Percentiles rank a stretch among this genome's conserved stretches.
These are phyloP conservation scores for Styphnolobium japonicum DNA, from an alignment of 306 rosid genomes.

Conservation along the genomic window DNA sequence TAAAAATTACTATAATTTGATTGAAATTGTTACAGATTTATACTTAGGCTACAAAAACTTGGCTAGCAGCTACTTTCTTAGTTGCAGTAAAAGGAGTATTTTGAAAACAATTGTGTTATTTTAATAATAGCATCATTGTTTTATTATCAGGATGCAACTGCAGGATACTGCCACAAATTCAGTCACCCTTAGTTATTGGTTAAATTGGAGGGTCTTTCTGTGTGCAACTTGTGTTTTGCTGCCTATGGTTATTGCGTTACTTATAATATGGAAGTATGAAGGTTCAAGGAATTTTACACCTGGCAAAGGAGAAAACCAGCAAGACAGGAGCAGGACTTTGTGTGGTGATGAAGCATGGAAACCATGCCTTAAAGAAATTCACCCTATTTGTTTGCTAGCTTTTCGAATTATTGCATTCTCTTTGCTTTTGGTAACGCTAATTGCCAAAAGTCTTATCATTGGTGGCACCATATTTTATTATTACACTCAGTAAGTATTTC, in stretches of 20 bases:
- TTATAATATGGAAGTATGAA: slow-evolving; percentile 51
- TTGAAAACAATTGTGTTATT: neutral
- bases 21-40: neutral
- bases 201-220: slow-evolving; percentile 65
- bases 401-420: slow-evolving; percentile 53
- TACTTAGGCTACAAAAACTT: neutral
- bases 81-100: neutral
- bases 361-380: slow-evolving; percentile 66
- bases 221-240: slow-evolving; percentile 57
- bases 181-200: slow-evolving; percentile 66
- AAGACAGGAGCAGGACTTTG: slow-evolving; percentile 15
- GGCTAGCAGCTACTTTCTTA: neutral
- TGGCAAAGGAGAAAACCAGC: slow-evolving; percentile 42
- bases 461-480: slow-evolving; percentile 47
- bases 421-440: slow-evolving; percentile 44
- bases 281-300: slow-evolving; percentile 26
- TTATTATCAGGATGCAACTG: slow-evolving; percentile 57
- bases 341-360: slow-evolving; percentile 62
- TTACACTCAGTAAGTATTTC: slow-evolving; percentile 79
- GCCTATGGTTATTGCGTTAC: slow-evolving; percentile 40
- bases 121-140: neutral
- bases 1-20: neutral
- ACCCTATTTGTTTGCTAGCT: slow-evolving; percentile 65
- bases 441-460: slow-evolving; percentile 38
- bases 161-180: slow-evolving; percentile 44